These are phyloP conservation scores for Penicillium daleae DNA, from an alignment of 495 filamentous ascomycete genomes.

Conservation along the genomic window DNA sequence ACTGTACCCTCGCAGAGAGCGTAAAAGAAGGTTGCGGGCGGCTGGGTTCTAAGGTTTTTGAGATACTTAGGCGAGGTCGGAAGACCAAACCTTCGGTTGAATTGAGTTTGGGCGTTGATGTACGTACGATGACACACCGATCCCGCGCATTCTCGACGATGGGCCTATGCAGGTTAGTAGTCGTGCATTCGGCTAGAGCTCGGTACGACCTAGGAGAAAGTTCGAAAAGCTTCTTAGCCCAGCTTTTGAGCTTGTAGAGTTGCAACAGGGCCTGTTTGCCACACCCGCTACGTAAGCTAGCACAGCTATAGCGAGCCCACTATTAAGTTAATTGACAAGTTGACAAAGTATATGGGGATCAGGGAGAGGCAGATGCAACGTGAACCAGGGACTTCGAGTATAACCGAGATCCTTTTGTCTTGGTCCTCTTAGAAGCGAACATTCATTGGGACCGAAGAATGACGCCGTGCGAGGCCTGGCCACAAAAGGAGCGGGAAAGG, in stretches of 20 bases:
- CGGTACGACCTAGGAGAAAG: conserved; percentile 8
- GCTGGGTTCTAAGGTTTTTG: conserved; percentile 5
- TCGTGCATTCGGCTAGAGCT: conserved; percentile 10
- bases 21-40: conserved; percentile 10
- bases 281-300: neutral
- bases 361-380: conserved; percentile 22
- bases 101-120: conserved; percentile 20
- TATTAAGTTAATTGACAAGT: neutral
- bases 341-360: conserved; percentile 12
- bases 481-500: neutral
- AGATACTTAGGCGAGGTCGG: conserved; percentile 11
- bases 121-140: conserved; percentile 18
- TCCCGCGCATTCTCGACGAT: neutral
- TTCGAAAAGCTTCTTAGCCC: conserved; percentile 5
- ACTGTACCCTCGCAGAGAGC: conserved; percentile 7
- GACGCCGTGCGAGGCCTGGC: conserved; percentile 1
- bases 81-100: conserved; percentile 5
- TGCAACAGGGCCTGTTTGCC: conserved; percentile 2
- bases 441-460: neutral
- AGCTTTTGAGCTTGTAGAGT: conserved; percentile 9
- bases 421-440: neutral
- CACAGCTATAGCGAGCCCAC: conserved; percentile 15
- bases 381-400: conserved; percentile 8
- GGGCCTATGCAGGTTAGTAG: conserved; percentile 1
- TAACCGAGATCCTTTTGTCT: conserved; percentile 26